phyloP scores from a whole-genome alignment of 805 yeast species.

The Lipomyces japonicus region DNA sequence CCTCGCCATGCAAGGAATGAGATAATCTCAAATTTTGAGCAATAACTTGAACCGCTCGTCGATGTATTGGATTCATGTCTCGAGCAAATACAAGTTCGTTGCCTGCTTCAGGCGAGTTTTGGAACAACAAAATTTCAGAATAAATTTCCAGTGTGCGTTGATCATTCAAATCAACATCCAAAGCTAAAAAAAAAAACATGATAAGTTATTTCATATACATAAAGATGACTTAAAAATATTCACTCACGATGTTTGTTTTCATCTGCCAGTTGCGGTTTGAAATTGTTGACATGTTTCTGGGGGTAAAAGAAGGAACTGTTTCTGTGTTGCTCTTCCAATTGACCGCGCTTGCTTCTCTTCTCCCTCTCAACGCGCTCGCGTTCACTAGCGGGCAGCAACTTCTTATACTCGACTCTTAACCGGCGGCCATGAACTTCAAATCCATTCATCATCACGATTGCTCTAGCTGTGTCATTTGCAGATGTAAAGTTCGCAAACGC shows the following conservation, averaged over 20 bases:
- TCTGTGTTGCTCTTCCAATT: slow-evolving; percentile 92
- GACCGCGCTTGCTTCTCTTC: slow-evolving; percentile 91
- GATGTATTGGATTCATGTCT: slow-evolving; percentile 51
- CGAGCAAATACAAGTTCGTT: slow-evolving; percentile 54
- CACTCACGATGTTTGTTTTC: not conserved
- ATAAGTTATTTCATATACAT: no score
- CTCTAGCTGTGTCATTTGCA: slow-evolving; percentile 87
- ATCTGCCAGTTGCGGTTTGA: not conserved
- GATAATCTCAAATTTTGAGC: slow-evolving; percentile 60
- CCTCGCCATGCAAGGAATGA: not conserved
- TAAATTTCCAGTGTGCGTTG: slow-evolving; percentile 83
- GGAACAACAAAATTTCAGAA: slow-evolving; percentile 71
- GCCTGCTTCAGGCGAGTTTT: slow-evolving; percentile 2
- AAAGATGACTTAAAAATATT: no score
- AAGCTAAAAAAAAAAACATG: not conserved
- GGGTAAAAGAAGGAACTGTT: not conserved
- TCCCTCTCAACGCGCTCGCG: slow-evolving; percentile 94
- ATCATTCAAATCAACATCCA: slow-evolving; percentile 70
- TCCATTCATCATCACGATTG: slow-evolving; percentile 79
- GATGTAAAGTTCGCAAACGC: slow-evolving; percentile 97
- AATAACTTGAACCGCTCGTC: slow-evolving; percentile 59
- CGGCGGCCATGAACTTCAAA: slow-evolving; percentile 97
- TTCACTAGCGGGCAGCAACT: slow-evolving; percentile 91
- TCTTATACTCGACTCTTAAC: slow-evolving; percentile 91
- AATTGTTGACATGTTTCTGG: not conserved